Percentiles rank a stretch among this genome's conserved stretches.
These are phyloP conservation scores for Pythium brachiatum DNA, from an alignment of 352 stramenopile species.

Conservation along the genomic window DNA sequence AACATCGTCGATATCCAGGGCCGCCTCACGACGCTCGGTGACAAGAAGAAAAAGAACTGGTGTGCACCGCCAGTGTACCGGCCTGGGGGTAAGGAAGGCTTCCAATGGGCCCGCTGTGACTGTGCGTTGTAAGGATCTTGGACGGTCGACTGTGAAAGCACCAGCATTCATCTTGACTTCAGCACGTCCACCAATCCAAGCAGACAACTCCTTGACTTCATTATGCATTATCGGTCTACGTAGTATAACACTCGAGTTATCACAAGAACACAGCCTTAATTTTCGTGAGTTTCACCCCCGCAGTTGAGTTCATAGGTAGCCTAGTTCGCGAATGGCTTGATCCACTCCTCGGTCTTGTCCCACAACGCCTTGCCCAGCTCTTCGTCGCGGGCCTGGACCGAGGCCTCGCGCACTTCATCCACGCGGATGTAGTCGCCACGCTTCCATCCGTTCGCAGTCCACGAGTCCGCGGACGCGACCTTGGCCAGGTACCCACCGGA, in stretches of 20 bases:
- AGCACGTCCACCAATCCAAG: too few relatives aligned
- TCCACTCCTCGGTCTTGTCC: conserved; percentile 27
- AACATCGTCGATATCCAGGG: neutral
- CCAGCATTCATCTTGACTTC: too few relatives aligned
- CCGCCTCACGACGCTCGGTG: neutral
- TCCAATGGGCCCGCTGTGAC: conserved; percentile 3
- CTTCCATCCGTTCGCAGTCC: conserved; percentile 13
- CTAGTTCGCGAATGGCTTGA: conserved; percentile 2
- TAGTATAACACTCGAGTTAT: too few relatives aligned
- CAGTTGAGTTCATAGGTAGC: too few relatives aligned
- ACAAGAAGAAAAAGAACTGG: neutral
- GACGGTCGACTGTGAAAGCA: too few relatives aligned
- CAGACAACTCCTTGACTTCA: too few relatives aligned
- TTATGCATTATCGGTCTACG: too few relatives aligned
- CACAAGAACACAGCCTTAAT: too few relatives aligned
- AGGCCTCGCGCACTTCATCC: conserved; percentile 19
- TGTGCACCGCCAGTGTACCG: conserved; percentile 18
- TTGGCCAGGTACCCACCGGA: conserved; percentile 29
- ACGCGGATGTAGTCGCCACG: conserved; percentile 31
- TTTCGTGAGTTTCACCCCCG: too few relatives aligned
- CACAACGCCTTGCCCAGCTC: conserved; percentile 27
- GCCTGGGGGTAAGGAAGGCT: neutral
- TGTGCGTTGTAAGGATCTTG: too few relatives aligned
- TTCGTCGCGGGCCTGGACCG: conserved; percentile 18
- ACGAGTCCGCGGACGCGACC: conserved; percentile 24